phyloP scores from a whole-genome alignment of 768 basidiomycete genomes.

The Kwoniella pini region DNA sequence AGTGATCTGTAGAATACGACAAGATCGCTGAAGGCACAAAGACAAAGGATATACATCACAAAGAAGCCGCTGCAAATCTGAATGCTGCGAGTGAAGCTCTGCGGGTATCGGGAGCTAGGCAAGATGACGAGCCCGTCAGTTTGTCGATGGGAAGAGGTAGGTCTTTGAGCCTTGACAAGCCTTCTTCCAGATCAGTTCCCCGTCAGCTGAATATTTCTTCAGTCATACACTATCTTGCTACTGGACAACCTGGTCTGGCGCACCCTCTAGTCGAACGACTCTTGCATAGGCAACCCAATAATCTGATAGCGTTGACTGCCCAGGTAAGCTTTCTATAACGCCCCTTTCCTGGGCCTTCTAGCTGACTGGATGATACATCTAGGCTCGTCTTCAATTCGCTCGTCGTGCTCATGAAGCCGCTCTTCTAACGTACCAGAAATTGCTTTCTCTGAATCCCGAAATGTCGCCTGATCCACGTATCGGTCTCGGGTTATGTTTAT shows the following conservation, averaged over 20 bases:
- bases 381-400: constrained; percentile 85
- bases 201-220: background rate
- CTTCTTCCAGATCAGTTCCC: background rate
- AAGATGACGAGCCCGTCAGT: constrained; percentile 57
- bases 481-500: constrained; percentile 91
- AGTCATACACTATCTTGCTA: constrained; percentile 83
- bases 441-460: constrained; percentile 72
- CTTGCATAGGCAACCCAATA: constrained; percentile 74
- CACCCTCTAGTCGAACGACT: constrained; percentile 78
- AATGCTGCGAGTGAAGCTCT: constrained; percentile 53
- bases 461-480: constrained; percentile 91
- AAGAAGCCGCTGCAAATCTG: constrained; percentile 63
- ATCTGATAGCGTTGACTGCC: constrained; percentile 81
- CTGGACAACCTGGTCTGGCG: constrained; percentile 78
- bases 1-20: constrained; percentile 48
- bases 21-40: constrained; percentile 27
- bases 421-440: constrained; percentile 80
- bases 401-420: constrained; percentile 74
- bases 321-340: constrained; percentile 62
- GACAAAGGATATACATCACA: constrained; percentile 40
- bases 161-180: background rate
- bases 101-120: constrained; percentile 66
- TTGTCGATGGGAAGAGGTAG: constrained; percentile 43
- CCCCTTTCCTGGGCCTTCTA: too few relatives aligned
- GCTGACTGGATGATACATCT: constrained; percentile 13